phyloP scores from a whole-genome alignment of 768 basidiomycete species.

The Lactifluus piperatus region DNA sequence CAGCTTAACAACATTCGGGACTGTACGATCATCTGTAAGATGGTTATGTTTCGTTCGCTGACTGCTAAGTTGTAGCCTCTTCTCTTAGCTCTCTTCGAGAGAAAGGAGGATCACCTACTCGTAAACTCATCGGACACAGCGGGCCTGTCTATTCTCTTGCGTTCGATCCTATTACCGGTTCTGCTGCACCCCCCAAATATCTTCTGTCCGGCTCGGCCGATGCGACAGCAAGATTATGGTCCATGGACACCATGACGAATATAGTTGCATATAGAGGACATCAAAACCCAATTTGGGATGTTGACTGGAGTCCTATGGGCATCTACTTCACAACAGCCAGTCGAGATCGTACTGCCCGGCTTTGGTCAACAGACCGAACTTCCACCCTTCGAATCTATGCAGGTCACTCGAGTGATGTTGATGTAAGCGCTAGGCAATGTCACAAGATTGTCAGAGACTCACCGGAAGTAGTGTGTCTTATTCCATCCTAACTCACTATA shows the following conservation, averaged over 20 bases:
- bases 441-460: neutral
- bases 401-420: slow-evolving; percentile 93
- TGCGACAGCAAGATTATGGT: slow-evolving; percentile 87
- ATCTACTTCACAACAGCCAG: slow-evolving; percentile 98
- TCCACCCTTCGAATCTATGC: slow-evolving; percentile 86
- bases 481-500: slow-evolving; percentile 99
- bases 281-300: slow-evolving; percentile 97
- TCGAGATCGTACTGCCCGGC: slow-evolving; percentile 84
- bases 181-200: slow-evolving; percentile 76
- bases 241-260: slow-evolving; percentile 89
- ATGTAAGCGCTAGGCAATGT: slow-evolving; percentile 48
- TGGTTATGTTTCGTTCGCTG: neutral
- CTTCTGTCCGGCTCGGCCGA: slow-evolving; percentile 91
- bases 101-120: slow-evolving; percentile 73
- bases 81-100: slow-evolving; percentile 62
- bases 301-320: slow-evolving; percentile 97
- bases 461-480: slow-evolving; percentile 63
- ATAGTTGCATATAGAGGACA: slow-evolving; percentile 93
- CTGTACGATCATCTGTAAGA: slow-evolving; percentile 36
- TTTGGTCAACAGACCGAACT: slow-evolving; percentile 93
- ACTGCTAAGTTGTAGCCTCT: slow-evolving; percentile 34
- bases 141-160: slow-evolving; percentile 92
- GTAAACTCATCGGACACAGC: slow-evolving; percentile 96
- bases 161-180: slow-evolving; percentile 87
- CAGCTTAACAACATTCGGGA: slow-evolving; percentile 57